Evolutionary conservation across 768 basidiomycete species (phyloP).

Genomic region (Pleurotus djamor): DNA sequence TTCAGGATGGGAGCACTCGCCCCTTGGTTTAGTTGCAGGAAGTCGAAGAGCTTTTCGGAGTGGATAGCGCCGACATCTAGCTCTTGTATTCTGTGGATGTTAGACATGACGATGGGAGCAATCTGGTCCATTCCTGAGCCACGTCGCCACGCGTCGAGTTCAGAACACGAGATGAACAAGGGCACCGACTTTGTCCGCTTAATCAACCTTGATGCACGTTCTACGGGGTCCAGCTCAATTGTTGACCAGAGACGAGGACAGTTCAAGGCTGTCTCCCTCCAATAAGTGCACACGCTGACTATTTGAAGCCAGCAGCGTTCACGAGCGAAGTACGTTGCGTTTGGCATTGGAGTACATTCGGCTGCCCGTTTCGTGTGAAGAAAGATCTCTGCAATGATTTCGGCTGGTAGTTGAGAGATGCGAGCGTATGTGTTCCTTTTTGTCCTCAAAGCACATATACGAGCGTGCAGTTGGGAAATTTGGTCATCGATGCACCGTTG

Average conservation of each 20-base stretch:
- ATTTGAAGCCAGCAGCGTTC: background rate
- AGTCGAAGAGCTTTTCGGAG: background rate
- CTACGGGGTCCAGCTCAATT: background rate
- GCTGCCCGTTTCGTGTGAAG: background rate
- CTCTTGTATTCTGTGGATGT: background rate
- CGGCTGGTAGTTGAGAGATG: background rate
- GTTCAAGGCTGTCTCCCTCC: background rate
- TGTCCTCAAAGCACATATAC: background rate
- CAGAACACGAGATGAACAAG: background rate
- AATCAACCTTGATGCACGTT: background rate
- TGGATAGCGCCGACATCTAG: background rate
- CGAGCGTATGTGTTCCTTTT: background rate
- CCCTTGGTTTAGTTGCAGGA: background rate
- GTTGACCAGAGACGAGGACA: background rate
- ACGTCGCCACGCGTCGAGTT: background rate
- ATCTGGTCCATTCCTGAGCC: background rate
- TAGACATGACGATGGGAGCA: background rate
- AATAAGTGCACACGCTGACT: background rate
- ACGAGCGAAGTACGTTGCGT: background rate
- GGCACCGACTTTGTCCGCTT: background rate
- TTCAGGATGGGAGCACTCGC: background rate
- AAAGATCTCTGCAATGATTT: background rate
- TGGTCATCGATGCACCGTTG: background rate
- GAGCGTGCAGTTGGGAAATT: background rate
- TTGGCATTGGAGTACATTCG: background rate